These are phyloP conservation scores for Fraxinus sp. DNA, from an alignment of 305 asterid species.

Conservation along the genomic window DNA sequence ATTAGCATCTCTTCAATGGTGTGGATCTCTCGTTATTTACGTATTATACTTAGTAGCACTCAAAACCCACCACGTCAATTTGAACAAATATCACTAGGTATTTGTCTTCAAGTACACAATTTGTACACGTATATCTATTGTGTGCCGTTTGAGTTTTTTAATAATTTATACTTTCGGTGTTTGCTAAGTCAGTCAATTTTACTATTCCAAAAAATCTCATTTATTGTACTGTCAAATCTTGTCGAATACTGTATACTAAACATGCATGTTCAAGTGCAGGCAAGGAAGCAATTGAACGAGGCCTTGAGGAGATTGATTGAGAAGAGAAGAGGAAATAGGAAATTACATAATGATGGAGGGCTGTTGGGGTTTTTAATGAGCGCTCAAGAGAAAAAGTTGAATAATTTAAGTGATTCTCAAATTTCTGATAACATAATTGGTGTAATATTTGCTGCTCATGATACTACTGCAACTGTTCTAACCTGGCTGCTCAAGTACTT, in stretches of 20 bases:
- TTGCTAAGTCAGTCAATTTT: neutral
- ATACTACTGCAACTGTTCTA: slow-evolving; percentile 71
- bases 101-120: slow-evolving; percentile 7
- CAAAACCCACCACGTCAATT: neutral
- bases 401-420: slow-evolving; percentile 44
- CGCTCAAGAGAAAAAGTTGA: slow-evolving; percentile 27
- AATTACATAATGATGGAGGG: slow-evolving; percentile 36
- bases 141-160: neutral
- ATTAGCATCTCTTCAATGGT: neutral
- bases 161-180: neutral
- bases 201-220: neutral
- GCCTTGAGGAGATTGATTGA: slow-evolving; percentile 40
- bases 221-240: neutral
- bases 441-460: slow-evolving; percentile 75
- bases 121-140: slow-evolving; percentile 12
- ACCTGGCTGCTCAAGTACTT: slow-evolving; percentile 73
- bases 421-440: slow-evolving; percentile 69
- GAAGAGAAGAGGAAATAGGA: slow-evolving; percentile 40
- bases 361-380: slow-evolving; percentile 48
- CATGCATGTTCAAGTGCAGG: slow-evolving; percentile 28
- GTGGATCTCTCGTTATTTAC: neutral
- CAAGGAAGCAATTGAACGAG: slow-evolving; percentile 49
- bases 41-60: neutral
- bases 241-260: neutral
- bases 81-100: neutral